Base-by-base conservation (phyloP, 2,329 filamentous ascomycete species). In the Mollisia scopiformis region DNA sequence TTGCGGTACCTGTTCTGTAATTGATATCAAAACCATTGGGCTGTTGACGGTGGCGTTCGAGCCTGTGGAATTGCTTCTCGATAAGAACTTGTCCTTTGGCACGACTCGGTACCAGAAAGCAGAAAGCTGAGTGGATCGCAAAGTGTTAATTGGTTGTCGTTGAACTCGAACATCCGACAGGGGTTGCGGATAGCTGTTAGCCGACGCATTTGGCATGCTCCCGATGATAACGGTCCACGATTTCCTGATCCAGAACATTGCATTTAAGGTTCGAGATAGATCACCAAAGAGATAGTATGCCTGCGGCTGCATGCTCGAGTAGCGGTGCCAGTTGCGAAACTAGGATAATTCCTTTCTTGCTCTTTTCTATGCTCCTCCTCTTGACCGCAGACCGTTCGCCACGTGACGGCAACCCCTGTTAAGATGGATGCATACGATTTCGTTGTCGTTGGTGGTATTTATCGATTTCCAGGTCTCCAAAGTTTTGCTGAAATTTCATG, bases 161-260 rank as follows among this genome's bases (percentile, higher is more conserved):
- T n/a, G n/a, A n/a, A n/a, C n/a, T n/a, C n/a, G n/a, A n/a, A n/a
- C n/a, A n/a, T n/a, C n/a, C n/a, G n/a, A n/a, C n/a, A n/a, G n/a
- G n/a, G n/a, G n/a, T n/a, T n/a, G n/a, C n/a, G n/a, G n/a, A n/a
- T 47, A 63, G 16, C 37, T 39, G 14, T 39, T 39, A 39, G 37
- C 37, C 37, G 37, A 39, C 16, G 16, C 7, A 11, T 39, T 19
- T 33, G 10, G 14, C 37, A 39, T 39, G 14, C 14, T 8, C 16
- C 37, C 16, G 6, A 19, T 39, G 37, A 39, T 39, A 39, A 39
- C 37, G 37, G 37, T 39, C 7, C 8, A 13, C 10, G 37, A n/a
- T 19, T 39, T 6, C 37, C 5, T 39, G 37, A 39, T 39, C 37
- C n/a, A n/a, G 37, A 39, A 39, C 14, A 39, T 16, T 39, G 37